phyloP scores from a whole-genome alignment of 2,329 filamentous ascomycete species.

The Torrubiella hemipterigena region DNA sequence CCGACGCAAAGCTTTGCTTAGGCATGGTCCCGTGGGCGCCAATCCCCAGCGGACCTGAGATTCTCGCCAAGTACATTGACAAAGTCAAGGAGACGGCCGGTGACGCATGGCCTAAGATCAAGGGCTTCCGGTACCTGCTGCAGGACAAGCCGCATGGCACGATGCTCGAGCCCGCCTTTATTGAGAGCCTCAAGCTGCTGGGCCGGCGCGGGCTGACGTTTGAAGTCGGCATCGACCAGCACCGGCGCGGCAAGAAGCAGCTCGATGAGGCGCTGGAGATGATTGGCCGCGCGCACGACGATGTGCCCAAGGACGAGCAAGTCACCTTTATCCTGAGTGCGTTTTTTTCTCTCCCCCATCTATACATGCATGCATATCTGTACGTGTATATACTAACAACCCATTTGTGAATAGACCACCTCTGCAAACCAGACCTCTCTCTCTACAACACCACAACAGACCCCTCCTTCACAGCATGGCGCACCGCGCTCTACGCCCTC shows the following conservation, averaged over 20 bases:
- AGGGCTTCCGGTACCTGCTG: conserved; percentile 72
- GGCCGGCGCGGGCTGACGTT: conserved; percentile 56
- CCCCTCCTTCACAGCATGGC: conserved; percentile 56
- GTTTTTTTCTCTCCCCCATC: conserved; percentile 14
- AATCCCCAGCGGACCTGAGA: conserved; percentile 48
- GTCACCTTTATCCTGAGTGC: conserved; percentile 60
- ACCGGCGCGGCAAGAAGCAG: conserved; percentile 63
- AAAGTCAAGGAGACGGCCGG: conserved; percentile 50
- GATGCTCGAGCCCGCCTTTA: conserved; percentile 51
- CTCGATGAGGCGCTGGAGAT: conserved; percentile 60
- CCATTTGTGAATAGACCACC: conserved; percentile 76
- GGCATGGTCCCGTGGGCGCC: conserved; percentile 83
- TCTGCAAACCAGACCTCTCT: conserved; percentile 75
- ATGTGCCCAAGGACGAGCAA: conserved; percentile 44
- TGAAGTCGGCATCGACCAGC: conserved; percentile 74
- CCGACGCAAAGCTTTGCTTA: conserved; percentile 40
- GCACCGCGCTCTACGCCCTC: conserved; percentile 54
- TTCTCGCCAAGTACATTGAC: conserved; percentile 53
- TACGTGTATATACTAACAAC: conserved; percentile 2
- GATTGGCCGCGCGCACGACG: conserved; percentile 54
- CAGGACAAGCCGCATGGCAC: conserved; percentile 62
- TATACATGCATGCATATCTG: neutral
- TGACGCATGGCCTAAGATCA: conserved; percentile 53
- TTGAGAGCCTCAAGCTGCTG: conserved; percentile 53
- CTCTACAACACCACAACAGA: conserved; percentile 44